Conservation (phyloP, 192 early-diverging fungal genomes). For the Chytriomyces sp. region DNA sequence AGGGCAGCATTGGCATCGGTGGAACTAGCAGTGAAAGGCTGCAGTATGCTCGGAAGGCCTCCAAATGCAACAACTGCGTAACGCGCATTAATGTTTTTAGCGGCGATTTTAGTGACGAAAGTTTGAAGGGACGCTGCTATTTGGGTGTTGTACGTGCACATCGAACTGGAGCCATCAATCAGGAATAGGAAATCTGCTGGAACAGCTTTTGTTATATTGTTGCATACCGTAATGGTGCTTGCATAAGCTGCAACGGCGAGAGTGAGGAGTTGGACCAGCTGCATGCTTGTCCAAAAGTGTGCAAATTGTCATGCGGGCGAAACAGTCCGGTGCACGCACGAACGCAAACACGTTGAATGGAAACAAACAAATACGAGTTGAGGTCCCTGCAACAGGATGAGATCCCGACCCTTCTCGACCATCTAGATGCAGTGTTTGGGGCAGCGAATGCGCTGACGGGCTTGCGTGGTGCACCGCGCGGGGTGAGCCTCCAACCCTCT, state of each 20-base stretch:
- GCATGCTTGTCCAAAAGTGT: no score
- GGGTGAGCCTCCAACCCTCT: background rate
- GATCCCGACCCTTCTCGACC: constrained; percentile 2
- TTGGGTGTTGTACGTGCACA: constrained; percentile 45
- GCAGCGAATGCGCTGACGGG: background rate
- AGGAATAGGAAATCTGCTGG: constrained; percentile 44
- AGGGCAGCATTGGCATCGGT: constrained; percentile 19
- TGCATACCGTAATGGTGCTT: background rate
- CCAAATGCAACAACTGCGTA: constrained; percentile 41
- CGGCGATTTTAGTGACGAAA: constrained; percentile 31
- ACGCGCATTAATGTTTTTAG: constrained; percentile 34
- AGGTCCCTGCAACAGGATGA: background rate
- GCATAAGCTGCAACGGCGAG: background rate
- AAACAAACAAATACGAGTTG: no score
- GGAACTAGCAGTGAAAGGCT: constrained; percentile 36
- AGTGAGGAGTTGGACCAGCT: no score
- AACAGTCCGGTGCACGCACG: no score
- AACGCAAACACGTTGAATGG: no score
- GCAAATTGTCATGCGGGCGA: no score
- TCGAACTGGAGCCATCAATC: constrained; percentile 35
- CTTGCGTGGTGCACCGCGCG: background rate
- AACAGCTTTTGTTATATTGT: constrained; percentile 9
- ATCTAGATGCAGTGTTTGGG: background rate
- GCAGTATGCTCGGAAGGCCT: constrained; percentile 29
- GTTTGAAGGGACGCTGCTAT: constrained; percentile 18